Evolutionary conservation across 2,329 filamentous ascomycete genomes (phyloP), one percentile per base, ranked within the genome.

Genomic region (Hymenoscyphus repandus): DNA sequence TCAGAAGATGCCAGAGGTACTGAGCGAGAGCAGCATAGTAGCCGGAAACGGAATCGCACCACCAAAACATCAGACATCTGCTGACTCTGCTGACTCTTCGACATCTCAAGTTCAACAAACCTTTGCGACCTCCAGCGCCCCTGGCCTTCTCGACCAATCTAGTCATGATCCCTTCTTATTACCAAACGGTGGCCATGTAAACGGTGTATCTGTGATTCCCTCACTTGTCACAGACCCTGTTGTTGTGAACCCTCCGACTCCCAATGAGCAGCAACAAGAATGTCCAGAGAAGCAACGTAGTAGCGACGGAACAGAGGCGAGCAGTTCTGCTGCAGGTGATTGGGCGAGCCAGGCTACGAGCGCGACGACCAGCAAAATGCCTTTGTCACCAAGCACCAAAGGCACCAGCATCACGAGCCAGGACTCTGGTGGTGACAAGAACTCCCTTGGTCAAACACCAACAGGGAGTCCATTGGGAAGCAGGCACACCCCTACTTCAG

Each of bases 331-430:
- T 43, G 72, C 74, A 0, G 79, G 76, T 9, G 81, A 84, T 58
- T 83, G 80, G 78, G 76, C 77, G 2, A 82, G 78, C 3, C 80
- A 83, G 58, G 78, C 76, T 4, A 84, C 80, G 12, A 83, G 79
- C 58, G 80, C 79, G 7, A 81, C 80, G 1, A 83, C 80, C 1
- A 76, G 79, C 45, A 83, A 82, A 66, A 77, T 82, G 75, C 79
- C 81, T 3, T 68, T 83, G 33, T 84, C 81, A 20, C 82, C 82
- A 2, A 84, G 80, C 63, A 85, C 82, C 2, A 75, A 82, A 61
- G 82, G 80, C 36, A 85, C 82, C 15, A 85, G 81, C 65, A 80
- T 85, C 55, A 75, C 81, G 57, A 84, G 80, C 66, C 74, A 74
- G n/a, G 56, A 56, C 22, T 51, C 32, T 45, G 53, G 44, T 45